phyloP scores from a whole-genome alignment of 2,329 filamentous ascomycete genomes.

The Penicillium decumbens region DNA sequence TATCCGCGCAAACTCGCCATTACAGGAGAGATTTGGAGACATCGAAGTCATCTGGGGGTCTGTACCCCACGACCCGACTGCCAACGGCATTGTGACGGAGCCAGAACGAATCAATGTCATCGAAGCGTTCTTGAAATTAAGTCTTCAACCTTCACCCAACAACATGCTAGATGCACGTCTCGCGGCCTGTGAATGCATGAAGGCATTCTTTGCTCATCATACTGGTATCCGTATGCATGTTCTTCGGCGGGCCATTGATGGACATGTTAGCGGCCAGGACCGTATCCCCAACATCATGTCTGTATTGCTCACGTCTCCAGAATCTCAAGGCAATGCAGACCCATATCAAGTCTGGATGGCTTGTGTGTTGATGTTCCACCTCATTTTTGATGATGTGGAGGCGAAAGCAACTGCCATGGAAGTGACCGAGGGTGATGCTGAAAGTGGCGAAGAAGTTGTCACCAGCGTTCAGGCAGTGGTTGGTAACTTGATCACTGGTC shows the following conservation, averaged over 20 bases:
- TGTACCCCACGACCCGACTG: conserved; percentile 14
- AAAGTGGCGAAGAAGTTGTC: conserved; percentile 87
- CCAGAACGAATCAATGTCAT: conserved; percentile 75
- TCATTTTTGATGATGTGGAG: conserved; percentile 72
- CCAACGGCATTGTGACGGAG: conserved; percentile 47
- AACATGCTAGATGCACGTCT: conserved; percentile 74
- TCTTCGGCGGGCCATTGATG: conserved; percentile 79
- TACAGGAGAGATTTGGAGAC: conserved; percentile 88
- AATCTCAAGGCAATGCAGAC: conserved; percentile 61
- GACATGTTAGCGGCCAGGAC: conserved; percentile 70
- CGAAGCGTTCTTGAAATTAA: conserved; percentile 81
- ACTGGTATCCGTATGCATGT: conserved; percentile 79
- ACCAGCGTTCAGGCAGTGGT: conserved; percentile 87
- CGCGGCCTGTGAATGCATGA: conserved; percentile 83
- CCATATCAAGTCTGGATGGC: conserved; percentile 90
- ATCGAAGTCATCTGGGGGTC: conserved; percentile 60
- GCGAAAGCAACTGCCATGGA: conserved; percentile 75
- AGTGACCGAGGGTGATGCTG: conserved; percentile 83
- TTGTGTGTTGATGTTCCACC: conserved; percentile 76
- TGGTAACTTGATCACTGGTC: conserved; percentile 74
- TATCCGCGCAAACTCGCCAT: conserved; percentile 69
- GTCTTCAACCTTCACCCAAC: conserved; percentile 62
- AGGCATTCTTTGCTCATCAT: conserved; percentile 85
- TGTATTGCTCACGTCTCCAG: conserved; percentile 66
- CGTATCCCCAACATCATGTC: conserved; percentile 85